A percentile compares a stretch with the other conserved stretches of the same genome.
phyloP scores from a whole-genome alignment of 192 early-diverging fungal species.

The Coemansia sp. region DNA sequence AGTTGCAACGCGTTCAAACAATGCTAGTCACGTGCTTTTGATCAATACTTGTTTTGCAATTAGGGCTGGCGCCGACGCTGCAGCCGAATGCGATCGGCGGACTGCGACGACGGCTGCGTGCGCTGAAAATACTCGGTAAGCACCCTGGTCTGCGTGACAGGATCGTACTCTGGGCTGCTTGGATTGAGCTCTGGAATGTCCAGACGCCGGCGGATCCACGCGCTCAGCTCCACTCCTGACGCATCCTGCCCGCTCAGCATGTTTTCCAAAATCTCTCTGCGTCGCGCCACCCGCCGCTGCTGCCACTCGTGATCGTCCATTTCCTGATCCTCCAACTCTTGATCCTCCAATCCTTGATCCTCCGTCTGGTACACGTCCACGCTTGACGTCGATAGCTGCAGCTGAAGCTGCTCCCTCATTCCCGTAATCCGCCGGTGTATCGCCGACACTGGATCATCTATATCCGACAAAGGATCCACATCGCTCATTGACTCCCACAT shows the following conservation, averaged over 20 bases:
- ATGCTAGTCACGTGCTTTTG: too few species aligned
- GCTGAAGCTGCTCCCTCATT: neutral
- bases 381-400: neutral
- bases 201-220: neutral
- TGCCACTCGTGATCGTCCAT: neutral
- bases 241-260: neutral
- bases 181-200: neutral
- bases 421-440: neutral
- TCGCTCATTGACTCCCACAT: too few species aligned
- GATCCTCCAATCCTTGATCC: neutral
- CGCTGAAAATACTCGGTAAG: neutral
- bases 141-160: neutral
- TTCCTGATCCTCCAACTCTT: neutral
- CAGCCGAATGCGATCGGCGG: neutral
- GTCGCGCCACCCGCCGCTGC: neutral
- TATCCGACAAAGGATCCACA: too few species aligned
- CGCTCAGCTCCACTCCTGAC: neutral
- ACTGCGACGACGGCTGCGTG: neutral
- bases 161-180: neutral
- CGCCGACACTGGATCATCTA: neutral
- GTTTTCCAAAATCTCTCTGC: neutral
- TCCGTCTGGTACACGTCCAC: neutral
- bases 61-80: neutral
- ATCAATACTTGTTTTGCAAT: neutral
- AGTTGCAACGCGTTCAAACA: too few species aligned